These are phyloP conservation scores for Besnoitia besnoiti DNA, from an alignment of 169 alveolate genomes.

Conservation along the genomic window DNA sequence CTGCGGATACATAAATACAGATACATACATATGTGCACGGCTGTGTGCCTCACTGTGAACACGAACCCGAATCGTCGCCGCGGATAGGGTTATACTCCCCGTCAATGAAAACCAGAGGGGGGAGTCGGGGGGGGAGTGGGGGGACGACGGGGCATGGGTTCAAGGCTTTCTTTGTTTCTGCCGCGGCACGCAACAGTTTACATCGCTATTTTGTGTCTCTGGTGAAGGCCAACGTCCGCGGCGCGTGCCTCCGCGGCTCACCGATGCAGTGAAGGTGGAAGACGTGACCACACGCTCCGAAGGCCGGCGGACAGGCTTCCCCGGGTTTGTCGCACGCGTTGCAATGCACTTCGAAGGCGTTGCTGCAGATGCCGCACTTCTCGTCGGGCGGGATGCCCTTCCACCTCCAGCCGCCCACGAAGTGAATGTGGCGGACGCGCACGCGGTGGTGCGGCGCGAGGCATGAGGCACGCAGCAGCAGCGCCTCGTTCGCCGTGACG, in stretches of 20 bases:
- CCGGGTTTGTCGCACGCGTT: slow-evolving; percentile 81
- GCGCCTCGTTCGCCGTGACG: neutral
- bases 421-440: slow-evolving; percentile 44
- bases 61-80: too few relatives aligned
- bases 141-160: too few relatives aligned
- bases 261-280: slow-evolving; percentile 84
- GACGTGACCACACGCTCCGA: slow-evolving; percentile 83
- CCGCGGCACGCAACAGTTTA: too few relatives aligned
- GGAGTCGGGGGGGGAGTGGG: too few relatives aligned
- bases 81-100: too few relatives aligned
- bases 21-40: too few relatives aligned
- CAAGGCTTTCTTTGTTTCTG: too few relatives aligned
- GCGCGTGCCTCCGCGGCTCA: slow-evolving; percentile 68
- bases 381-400: slow-evolving; percentile 48
- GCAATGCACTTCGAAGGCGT: slow-evolving; percentile 79
- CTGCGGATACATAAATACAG: too few relatives aligned
- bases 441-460: neutral
- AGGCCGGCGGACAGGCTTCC: slow-evolving; percentile 83
- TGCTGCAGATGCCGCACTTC: slow-evolving; percentile 79
- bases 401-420: slow-evolving; percentile 67
- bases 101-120: too few relatives aligned
- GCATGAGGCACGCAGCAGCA: neutral
- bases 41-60: too few relatives aligned
- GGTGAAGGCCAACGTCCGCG: too few relatives aligned
- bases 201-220: too few relatives aligned